Conservation (phyloP, 2,329 filamentous ascomycete genomes). For the Neophaeococcomyces mojaviensis region DNA sequence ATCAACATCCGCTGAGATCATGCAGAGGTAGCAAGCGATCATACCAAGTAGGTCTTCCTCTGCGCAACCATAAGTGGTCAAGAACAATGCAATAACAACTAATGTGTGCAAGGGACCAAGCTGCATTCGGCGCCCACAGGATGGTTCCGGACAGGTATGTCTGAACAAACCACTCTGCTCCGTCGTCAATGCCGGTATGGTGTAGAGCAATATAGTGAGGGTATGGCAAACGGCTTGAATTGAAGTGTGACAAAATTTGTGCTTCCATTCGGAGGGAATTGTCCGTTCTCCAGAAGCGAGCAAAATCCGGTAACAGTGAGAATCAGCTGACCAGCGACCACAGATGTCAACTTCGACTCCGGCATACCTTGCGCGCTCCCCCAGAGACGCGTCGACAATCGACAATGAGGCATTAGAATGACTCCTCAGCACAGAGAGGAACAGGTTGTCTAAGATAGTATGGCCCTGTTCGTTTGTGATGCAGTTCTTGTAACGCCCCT, state of each 20-base stretch:
- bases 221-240: slow-evolving; percentile 33
- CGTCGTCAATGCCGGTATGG: neutral
- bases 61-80: slow-evolving; percentile 27
- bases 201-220: slow-evolving; percentile 23
- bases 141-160: slow-evolving; percentile 18
- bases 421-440: slow-evolving; percentile 31
- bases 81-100: slow-evolving; percentile 29
- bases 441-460: slow-evolving; percentile 34
- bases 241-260: slow-evolving; percentile 40
- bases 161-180: slow-evolving; percentile 26
- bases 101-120: slow-evolving; percentile 32
- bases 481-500: neutral
- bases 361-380: slow-evolving; percentile 23
- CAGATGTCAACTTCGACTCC: slow-evolving; percentile 39
- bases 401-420: slow-evolving; percentile 28
- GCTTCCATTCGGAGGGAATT: slow-evolving; percentile 35
- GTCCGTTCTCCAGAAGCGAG: slow-evolving; percentile 21
- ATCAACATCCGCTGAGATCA: slow-evolving; percentile 27
- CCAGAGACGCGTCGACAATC: slow-evolving; percentile 26
- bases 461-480: slow-evolving; percentile 28
- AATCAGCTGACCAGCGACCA: slow-evolving; percentile 38
- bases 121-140: slow-evolving; percentile 29
- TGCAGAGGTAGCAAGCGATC: slow-evolving; percentile 29
- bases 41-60: slow-evolving; percentile 36
- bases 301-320: slow-evolving; percentile 28